Conservation (phyloP, 495 filamentous ascomycete species). For the Cairneyella variabilis region DNA sequence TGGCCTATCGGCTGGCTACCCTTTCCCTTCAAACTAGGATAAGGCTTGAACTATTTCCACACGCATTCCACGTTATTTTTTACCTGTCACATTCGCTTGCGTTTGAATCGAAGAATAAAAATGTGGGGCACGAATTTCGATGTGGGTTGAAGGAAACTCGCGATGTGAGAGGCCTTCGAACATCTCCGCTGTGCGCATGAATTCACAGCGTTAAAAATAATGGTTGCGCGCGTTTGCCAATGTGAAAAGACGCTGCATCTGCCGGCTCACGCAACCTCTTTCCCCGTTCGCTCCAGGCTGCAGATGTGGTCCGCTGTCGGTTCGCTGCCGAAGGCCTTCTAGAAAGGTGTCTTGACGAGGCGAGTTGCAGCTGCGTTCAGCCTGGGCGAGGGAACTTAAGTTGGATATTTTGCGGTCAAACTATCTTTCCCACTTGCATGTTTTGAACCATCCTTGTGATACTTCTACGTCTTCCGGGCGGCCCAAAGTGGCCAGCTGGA, state of each 20-base stretch:
- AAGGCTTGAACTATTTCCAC: conserved; percentile 3
- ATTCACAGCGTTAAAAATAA: conserved; percentile 1
- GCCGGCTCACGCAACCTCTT: too few species aligned
- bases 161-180: neutral
- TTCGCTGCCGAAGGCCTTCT: conserved; percentile 7
- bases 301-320: conserved; percentile 7
- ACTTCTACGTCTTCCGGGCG: too few species aligned
- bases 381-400: too few species aligned
- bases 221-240: conserved; percentile 9
- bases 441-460: too few species aligned
- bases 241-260: too few species aligned
- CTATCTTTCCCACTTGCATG: too few species aligned
- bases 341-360: conserved; percentile 1
- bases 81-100: conserved; percentile 2
- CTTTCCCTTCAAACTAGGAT: conserved; percentile 8
- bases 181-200: neutral
- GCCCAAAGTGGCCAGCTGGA: too few species aligned
- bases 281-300: neutral
- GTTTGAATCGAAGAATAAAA: neutral
- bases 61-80: neutral
- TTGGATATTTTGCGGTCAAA: too few species aligned
- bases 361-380: neutral
- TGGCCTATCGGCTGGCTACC: conserved; percentile 14
- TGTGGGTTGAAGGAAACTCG: neutral
- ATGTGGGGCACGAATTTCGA: neutral